Evolutionary conservation across 208 protist genomes (phyloP).

Genomic region (Leishmania aethiopica): DNA sequence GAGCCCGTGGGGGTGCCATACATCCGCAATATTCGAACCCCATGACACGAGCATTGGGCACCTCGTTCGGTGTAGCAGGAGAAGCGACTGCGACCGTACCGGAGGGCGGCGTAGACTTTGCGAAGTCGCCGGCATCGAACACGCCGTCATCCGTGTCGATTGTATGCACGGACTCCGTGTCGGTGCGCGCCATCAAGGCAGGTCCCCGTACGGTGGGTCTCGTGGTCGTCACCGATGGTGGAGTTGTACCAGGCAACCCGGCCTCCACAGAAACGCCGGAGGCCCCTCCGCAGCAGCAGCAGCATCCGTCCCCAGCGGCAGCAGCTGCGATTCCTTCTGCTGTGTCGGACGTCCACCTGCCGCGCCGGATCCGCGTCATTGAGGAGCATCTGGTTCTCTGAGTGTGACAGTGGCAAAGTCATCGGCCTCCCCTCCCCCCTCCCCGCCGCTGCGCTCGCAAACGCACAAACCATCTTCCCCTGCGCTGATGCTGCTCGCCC

Average conservation of each 20-base stretch:
- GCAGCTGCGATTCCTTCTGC: background rate
- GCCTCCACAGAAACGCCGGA: background rate
- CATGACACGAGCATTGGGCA: constrained; percentile 5
- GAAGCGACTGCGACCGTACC: background rate
- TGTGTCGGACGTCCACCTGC: background rate
- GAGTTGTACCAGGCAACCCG: background rate
- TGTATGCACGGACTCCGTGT: constrained; percentile 12
- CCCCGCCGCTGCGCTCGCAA: background rate
- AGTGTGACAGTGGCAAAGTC: background rate
- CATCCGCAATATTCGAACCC: background rate
- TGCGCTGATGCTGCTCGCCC: background rate
- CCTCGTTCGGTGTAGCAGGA: background rate
- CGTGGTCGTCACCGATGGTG: background rate
- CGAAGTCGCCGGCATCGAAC: background rate
- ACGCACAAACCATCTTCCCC: background rate
- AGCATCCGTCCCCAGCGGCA: background rate
- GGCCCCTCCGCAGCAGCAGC: background rate
- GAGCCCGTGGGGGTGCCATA: background rate
- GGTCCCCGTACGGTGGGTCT: background rate
- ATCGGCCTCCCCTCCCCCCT: background rate
- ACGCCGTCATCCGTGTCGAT: background rate
- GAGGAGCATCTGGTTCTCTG: background rate
- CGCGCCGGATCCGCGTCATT: background rate
- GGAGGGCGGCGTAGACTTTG: background rate
- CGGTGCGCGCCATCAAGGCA: background rate